Percentiles rank a stretch among this genome's conserved stretches.
Evolutionary conservation across 106 monocot species (phyloP).

Genomic region (Xerophyta viscosa): DNA sequence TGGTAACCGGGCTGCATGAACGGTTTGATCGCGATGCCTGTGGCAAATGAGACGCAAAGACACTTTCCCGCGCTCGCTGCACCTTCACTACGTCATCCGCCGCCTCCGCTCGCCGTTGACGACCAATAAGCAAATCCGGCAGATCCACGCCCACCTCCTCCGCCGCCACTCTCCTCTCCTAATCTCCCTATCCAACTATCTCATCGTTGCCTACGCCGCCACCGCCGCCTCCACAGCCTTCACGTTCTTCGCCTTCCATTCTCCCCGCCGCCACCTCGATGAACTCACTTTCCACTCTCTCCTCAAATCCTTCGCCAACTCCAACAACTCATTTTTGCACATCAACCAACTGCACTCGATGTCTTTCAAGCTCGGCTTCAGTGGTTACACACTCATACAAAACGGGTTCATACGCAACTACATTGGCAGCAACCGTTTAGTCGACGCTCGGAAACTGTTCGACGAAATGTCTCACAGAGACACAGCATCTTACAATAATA

Average conservation of each 20-base stretch:
- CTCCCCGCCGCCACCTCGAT: neutral
- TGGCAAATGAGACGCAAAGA: too few species aligned
- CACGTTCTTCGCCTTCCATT: neutral
- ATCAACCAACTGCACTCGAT: neutral
- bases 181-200: neutral
- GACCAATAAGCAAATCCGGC: neutral
- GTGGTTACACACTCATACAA: neutral
- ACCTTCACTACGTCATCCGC: too few species aligned
- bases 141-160: neutral
- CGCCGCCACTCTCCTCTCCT: neutral
- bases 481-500: neutral
- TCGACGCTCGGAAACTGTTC: neutral
- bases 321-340: neutral
- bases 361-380: neutral
- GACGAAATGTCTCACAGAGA: constrained; percentile 1
- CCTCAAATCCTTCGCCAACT: neutral
- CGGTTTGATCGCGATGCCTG: too few species aligned
- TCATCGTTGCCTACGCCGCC: constrained; percentile 3
- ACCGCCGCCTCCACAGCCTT: neutral
- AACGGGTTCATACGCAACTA: neutral
- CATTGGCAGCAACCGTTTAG: neutral
- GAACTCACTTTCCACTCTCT: neutral
- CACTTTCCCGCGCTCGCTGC: too few species aligned
- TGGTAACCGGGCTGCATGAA: too few species aligned
- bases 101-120: neutral